Evolutionary conservation across 371 early-diverging fungal genomes (phyloP).

Genomic region (Scutellospora calospora): DNA sequence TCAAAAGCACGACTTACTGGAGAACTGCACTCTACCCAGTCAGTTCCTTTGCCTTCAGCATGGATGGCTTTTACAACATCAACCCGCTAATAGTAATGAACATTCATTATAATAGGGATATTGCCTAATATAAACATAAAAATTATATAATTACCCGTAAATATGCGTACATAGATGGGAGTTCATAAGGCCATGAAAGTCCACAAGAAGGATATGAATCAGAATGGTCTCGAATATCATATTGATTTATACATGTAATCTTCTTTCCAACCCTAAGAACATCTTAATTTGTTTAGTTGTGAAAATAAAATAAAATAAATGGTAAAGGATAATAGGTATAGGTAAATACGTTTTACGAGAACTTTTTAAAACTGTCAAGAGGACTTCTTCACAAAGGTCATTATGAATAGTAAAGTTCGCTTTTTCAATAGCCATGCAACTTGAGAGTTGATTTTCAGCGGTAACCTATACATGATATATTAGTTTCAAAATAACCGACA

Average conservation of each 20-base stretch:
- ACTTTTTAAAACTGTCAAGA: neutral
- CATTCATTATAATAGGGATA: neutral
- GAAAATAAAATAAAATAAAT: neutral
- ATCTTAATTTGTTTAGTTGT: neutral
- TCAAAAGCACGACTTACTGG: conserved; percentile 59
- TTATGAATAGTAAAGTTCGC: neutral
- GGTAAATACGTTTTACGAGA: neutral
- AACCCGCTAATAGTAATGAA: conserved; percentile 51
- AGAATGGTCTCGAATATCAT: conserved; percentile 74
- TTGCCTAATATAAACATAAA: neutral
- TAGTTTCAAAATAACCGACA: too few relatives aligned
- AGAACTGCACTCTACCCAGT: conserved; percentile 75
- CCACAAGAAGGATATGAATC: conserved; percentile 78
- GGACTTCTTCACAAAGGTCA: conserved; percentile 36
- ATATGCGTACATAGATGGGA: conserved; percentile 67
- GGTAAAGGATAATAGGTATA: neutral
- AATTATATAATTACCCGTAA: conserved; percentile 57
- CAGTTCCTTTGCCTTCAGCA: conserved; percentile 55
- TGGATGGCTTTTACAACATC: conserved; percentile 69
- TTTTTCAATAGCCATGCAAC: conserved; percentile 23
- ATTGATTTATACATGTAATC: conserved; percentile 75
- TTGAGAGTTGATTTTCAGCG: neutral
- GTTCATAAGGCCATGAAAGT: conserved; percentile 76
- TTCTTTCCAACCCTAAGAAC: neutral
- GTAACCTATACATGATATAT: conserved; percentile 12